Evolutionary conservation across 495 filamentous ascomycete genomes (phyloP).

Genomic region (Clavariopsis aquatica): DNA sequence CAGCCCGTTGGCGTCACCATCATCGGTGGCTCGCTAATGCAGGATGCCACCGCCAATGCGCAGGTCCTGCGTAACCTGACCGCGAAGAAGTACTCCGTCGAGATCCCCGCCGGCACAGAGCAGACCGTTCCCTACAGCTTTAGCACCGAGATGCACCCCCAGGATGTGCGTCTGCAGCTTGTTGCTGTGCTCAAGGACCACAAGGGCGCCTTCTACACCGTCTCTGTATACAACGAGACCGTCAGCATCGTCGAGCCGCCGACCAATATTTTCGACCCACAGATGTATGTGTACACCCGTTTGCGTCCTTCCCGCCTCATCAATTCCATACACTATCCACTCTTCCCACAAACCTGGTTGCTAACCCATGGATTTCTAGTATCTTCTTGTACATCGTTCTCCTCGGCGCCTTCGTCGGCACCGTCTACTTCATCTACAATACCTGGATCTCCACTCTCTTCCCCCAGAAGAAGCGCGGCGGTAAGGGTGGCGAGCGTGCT

Average conservation of each 20-base stretch:
- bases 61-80: conserved; percentile 82
- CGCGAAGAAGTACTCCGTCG: conserved; percentile 66
- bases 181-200: conserved; percentile 69
- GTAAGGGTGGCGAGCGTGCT: conserved; percentile 61
- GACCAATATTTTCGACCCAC: conserved; percentile 90
- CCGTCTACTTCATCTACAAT: conserved; percentile 93
- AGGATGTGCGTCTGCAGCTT: conserved; percentile 79
- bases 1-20: conserved; percentile 72
- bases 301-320: conserved; percentile 3
- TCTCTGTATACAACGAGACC: conserved; percentile 81
- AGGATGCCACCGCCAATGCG: conserved; percentile 48
- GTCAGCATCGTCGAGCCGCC: conserved; percentile 91
- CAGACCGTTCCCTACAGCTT: conserved; percentile 79
- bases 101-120: conserved; percentile 76
- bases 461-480: conserved; percentile 77
- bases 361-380: conserved; percentile 41
- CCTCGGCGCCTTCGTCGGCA: conserved; percentile 69
- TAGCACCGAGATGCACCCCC: conserved; percentile 87
- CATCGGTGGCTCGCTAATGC: conserved; percentile 72
- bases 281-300: conserved; percentile 67
- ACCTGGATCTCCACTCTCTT: conserved; percentile 97
- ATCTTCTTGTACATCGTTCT: conserved; percentile 98
- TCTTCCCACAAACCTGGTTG: neutral
- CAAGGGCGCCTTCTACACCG: conserved; percentile 68
- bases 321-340: conserved; percentile 21